Conservation (phyloP, 2,329 filamentous ascomycete genomes). For the Diaporthe destruens region DNA sequence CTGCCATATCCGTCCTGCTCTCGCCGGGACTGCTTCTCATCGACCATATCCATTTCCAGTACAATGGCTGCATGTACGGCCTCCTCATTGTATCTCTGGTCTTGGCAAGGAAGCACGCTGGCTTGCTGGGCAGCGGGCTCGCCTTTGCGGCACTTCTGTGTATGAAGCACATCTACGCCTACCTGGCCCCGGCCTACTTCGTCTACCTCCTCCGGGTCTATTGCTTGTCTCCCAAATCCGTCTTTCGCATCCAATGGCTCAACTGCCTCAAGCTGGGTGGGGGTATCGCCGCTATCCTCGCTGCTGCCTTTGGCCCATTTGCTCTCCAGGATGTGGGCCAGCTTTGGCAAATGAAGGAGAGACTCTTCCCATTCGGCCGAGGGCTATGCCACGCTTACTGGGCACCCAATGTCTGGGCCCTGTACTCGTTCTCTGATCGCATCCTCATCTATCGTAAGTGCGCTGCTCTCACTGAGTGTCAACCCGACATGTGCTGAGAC, state of each 20-base stretch:
- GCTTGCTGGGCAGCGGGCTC: slow-evolving; percentile 82
- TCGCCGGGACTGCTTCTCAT: slow-evolving; percentile 96
- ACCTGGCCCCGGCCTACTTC: slow-evolving; percentile 95
- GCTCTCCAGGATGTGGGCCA: slow-evolving; percentile 75
- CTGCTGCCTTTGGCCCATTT: slow-evolving; percentile 90
- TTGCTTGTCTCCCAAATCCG: slow-evolving; percentile 82
- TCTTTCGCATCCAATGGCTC: slow-evolving; percentile 80
- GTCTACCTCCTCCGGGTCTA: slow-evolving; percentile 91
- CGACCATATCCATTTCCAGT: slow-evolving; percentile 99
- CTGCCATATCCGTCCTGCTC: slow-evolving; percentile 88
- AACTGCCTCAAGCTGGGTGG: slow-evolving; percentile 88
- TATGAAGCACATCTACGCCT: slow-evolving; percentile 98
- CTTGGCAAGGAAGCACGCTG: slow-evolving; percentile 80
- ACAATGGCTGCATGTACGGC: slow-evolving; percentile 97
- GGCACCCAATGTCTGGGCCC: slow-evolving; percentile 96
- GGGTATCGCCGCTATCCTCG: slow-evolving; percentile 79
- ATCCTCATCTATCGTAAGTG: slow-evolving; percentile 81
- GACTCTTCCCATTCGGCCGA: slow-evolving; percentile 93
- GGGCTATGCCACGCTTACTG: slow-evolving; percentile 98
- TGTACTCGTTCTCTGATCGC: slow-evolving; percentile 93
- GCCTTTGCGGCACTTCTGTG: slow-evolving; percentile 88
- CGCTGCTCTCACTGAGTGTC: background rate
- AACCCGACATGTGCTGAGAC: slow-evolving; percentile 50
- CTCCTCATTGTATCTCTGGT: slow-evolving; percentile 89
- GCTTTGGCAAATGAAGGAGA: slow-evolving; percentile 83